These are phyloP conservation scores for Mycosarcoma maydis DNA, from an alignment of 1,284 basidiomycete genomes.

Conservation along the genomic window DNA sequence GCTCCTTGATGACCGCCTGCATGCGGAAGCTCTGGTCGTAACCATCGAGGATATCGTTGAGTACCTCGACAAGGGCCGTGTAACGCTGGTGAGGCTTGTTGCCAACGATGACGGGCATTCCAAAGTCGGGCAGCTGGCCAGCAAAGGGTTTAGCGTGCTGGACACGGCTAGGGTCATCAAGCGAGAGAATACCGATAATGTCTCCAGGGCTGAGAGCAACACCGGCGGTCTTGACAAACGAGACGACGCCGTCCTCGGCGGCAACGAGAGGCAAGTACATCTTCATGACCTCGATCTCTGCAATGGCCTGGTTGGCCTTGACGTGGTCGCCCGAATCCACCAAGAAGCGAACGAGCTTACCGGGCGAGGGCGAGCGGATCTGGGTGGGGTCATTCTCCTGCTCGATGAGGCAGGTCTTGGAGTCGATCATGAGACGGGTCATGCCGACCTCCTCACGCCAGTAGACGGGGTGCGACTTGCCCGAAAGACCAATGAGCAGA, in stretches of 20 bases:
- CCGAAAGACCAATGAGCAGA: slow-evolving; percentile 87
- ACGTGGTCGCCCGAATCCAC: slow-evolving; percentile 97
- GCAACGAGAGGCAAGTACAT: slow-evolving; percentile 75
- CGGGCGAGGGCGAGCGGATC: slow-evolving; percentile 92
- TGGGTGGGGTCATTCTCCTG: slow-evolving; percentile 99
- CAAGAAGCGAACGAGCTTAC: slow-evolving; percentile 93
- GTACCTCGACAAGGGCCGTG: slow-evolving; percentile 77
- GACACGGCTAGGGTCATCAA: slow-evolving; percentile 95
- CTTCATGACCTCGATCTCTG: slow-evolving; percentile 83
- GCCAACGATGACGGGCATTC: slow-evolving; percentile 84
- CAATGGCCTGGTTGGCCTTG: slow-evolving; percentile 93
- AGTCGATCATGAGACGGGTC: slow-evolving; percentile 83
- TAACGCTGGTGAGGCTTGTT: slow-evolving; percentile 91
- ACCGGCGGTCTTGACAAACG: slow-evolving; percentile 95
- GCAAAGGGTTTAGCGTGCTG: slow-evolving; percentile 99
- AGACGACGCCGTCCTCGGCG: slow-evolving; percentile 85
- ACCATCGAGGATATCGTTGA: slow-evolving; percentile 79
- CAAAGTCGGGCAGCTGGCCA: slow-evolving; percentile 75
- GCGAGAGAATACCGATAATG: slow-evolving; percentile 93
- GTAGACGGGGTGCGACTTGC: slow-evolving; percentile 96
- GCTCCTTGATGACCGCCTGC: slow-evolving; percentile 82
- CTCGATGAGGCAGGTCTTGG: slow-evolving; percentile 97
- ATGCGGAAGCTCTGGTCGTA: slow-evolving; percentile 68
- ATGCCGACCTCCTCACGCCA: slow-evolving; percentile 93
- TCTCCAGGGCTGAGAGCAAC: slow-evolving; percentile 97